Evolutionary conservation across 208 protist species (phyloP), one percentile per base, ranked within the genome.

Genomic region (Trichomonas gallinae): DNA sequence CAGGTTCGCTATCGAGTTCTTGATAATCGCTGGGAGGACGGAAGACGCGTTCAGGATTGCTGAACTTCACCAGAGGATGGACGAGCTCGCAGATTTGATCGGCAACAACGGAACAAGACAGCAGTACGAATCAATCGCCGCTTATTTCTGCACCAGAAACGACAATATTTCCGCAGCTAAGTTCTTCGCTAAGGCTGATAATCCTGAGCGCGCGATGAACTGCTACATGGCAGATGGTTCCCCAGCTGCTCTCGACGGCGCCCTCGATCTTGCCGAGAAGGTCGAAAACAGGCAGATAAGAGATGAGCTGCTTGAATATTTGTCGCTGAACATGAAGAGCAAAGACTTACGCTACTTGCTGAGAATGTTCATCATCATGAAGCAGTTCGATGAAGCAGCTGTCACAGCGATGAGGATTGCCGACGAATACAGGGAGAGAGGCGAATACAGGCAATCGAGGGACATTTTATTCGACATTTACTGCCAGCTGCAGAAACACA

Each of bases 301-400:
- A 34, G 87, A 93, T 34, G 8, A 51, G 38, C 31, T 93, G 4
- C 31, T 93, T 0, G 87, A 93, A 0, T 93, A 38, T 38, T 38
- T 93, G 40, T 48, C 11, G n/a, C 40, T 26, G 0, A 93, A 93
- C 31, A 51, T 51, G 2, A 48, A 93, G 31, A 38, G 9, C 3
- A 48, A 51, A 48, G 87, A 93, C 46, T 93, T 93, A 15, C 6
- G 44, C 1, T 93, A 93, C 31, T 58, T 93, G 26, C 31, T 93
- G 3, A 42, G 87, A 34, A 93, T 93, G 87, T 93, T 93, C 44
- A 93, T 93, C n/a, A 93, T 93, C 26, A 93, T 93, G 87, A 23
- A 93, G 46, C 40, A 51, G 44, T 51, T 51, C 44, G 26, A 93
- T 36, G 87, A 93, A 38, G 87, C 87, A 3, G 11, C 87, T 13